Evolutionary conservation across 1,284 basidiomycete genomes (phyloP).

Genomic region (Singerocomus inundabilis): DNA sequence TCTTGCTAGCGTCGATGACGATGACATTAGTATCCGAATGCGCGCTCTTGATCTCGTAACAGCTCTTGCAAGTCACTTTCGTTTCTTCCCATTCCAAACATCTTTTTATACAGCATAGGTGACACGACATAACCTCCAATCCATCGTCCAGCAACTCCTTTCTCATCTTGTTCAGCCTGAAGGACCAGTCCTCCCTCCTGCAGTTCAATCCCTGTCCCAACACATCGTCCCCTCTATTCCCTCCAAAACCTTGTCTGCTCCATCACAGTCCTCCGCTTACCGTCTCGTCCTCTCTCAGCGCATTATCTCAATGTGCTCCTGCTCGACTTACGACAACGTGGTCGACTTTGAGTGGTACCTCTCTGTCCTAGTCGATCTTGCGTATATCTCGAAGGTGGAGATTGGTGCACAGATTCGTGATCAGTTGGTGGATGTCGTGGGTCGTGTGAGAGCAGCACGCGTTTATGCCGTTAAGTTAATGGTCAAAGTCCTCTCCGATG

Average conservation of each 20-base stretch:
- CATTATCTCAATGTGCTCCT: constrained; percentile 81
- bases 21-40: constrained; percentile 95
- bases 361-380: constrained; percentile 87
- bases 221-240: constrained; percentile 44
- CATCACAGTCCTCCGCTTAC: constrained; percentile 74
- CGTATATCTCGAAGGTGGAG: constrained; percentile 78
- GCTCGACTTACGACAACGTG: constrained; percentile 84
- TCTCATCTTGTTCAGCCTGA: constrained; percentile 78
- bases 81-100: not conserved
- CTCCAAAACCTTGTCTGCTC: constrained; percentile 42
- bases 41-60: constrained; percentile 91
- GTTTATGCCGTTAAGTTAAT: constrained; percentile 80
- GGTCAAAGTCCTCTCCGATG: constrained; percentile 77
- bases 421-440: constrained; percentile 85
- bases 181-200: constrained; percentile 50
- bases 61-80: constrained; percentile 70
- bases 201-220: constrained; percentile 60
- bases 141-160: constrained; percentile 85
- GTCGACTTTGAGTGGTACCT: constrained; percentile 97
- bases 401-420: constrained; percentile 75
- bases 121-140: constrained; percentile 79
- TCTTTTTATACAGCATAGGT: constrained; percentile 50
- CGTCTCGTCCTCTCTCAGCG: constrained; percentile 78
- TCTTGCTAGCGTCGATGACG: constrained; percentile 85
- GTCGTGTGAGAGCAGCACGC: constrained; percentile 76